These are phyloP conservation scores for Tagetes patula DNA, from an alignment of 129 eudicot genomes.

Conservation along the genomic window DNA sequence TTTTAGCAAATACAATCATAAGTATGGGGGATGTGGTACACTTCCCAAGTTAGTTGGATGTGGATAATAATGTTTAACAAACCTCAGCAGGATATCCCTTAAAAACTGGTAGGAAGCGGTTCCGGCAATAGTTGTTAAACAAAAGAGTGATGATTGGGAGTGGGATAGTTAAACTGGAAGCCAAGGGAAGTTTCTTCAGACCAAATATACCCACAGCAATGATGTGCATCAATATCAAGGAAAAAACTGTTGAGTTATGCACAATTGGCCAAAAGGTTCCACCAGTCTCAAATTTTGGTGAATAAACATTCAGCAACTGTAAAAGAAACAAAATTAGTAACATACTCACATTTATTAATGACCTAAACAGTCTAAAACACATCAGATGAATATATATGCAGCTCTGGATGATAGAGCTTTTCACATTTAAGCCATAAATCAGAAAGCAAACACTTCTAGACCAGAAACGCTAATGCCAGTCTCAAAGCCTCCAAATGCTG, in stretches of 20 bases:
- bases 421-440: slow-evolving; percentile 5
- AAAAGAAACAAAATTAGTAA: slow-evolving; percentile 26
- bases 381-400: slow-evolving; percentile 14
- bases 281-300: slow-evolving; percentile 78
- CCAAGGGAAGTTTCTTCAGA: slow-evolving; percentile 73
- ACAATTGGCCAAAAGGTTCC: slow-evolving; percentile 92
- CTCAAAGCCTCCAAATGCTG: background rate
- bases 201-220: slow-evolving; percentile 92
- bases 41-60: background rate
- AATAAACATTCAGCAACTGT: slow-evolving; percentile 78
- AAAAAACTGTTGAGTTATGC: slow-evolving; percentile 64
- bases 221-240: slow-evolving; percentile 77
- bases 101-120: slow-evolving; percentile 74
- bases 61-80: slow-evolving; percentile 23
- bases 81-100: slow-evolving; percentile 88
- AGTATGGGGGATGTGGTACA: background rate
- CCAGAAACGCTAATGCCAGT: background rate
- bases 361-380: background rate
- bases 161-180: slow-evolving; percentile 68
- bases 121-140: slow-evolving; percentile 71
- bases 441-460: background rate
- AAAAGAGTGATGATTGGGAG: slow-evolving; percentile 83
- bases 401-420: background rate
- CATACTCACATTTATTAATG: background rate
- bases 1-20: slow-evolving; percentile 11